Evolutionary conservation across 148 eudicot species (phyloP).

Genomic region (Drosera capensis): DNA sequence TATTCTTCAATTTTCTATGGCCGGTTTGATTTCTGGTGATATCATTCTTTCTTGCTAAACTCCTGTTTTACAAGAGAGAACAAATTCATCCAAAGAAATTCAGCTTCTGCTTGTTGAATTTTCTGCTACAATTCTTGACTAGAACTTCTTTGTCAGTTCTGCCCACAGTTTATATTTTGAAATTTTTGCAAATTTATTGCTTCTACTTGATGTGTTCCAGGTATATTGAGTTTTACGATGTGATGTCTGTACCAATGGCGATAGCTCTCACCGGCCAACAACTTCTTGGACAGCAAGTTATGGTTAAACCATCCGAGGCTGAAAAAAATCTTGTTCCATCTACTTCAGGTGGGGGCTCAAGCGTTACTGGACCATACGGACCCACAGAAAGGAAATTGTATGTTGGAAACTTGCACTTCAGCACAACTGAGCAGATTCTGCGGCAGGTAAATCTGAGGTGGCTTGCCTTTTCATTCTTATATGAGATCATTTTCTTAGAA

Average conservation of each 20-base stretch:
- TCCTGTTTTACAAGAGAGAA: conserved; percentile 19
- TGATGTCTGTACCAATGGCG: conserved; percentile 95
- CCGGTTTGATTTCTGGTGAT: too few relatives aligned
- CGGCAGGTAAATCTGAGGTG: conserved; percentile 38
- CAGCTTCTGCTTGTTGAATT: conserved; percentile 28
- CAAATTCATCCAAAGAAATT: conserved; percentile 31
- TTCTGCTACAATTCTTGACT: conserved; percentile 20
- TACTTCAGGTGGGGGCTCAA: conserved; percentile 44
- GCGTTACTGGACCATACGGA: conserved; percentile 77
- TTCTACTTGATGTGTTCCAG: conserved; percentile 26
- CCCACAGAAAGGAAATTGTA: conserved; percentile 90
- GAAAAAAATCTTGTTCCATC: conserved; percentile 98
- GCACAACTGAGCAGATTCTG: conserved; percentile 83
- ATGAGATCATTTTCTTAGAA: too few relatives aligned
- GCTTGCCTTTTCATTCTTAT: not conserved
- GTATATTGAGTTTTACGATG: conserved; percentile 88
- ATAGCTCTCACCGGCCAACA: conserved; percentile 88
- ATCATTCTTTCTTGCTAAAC: conserved; percentile 17
- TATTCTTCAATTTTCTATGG: too few relatives aligned
- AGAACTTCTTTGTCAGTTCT: conserved; percentile 24
- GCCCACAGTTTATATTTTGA: conserved; percentile 9
- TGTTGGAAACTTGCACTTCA: conserved; percentile 91
- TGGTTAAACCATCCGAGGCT: conserved; percentile 99
- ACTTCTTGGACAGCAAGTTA: conserved; percentile 86
- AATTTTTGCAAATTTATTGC: conserved; percentile 8